Evolutionary conservation across 2,329 filamentous ascomycete species (phyloP), one percentile per base, ranked within the genome.

Genomic region (Aspergillus bombycis): DNA sequence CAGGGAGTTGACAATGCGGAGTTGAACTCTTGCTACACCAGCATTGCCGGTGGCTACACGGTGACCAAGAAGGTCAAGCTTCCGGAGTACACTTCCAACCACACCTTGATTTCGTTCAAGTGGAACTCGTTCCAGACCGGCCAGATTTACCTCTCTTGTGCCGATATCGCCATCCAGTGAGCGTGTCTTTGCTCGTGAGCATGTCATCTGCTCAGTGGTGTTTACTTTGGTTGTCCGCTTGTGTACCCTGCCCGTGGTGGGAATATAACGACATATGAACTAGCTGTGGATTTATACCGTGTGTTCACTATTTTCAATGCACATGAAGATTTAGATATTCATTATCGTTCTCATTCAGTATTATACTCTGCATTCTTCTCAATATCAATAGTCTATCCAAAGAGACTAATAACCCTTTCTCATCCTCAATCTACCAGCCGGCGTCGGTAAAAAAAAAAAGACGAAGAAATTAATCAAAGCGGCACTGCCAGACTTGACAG

Each of bases 111-210:
- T 0, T 82, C 81, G 0, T 83, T 84, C 70, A 80, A 82, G 62
- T 86, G 84, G 84, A 86, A 86, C 72, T 80, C 83, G 0, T 86
- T 80, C 72, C 83, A 86, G 73, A 86, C 84, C 0, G 77, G 77
- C 0, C 84, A 86, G 73, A 77, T 86, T 9, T 86, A 86, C 68
- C 76, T 86, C 4, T 81, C 78, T 4, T 86, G 84, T 65, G 83
- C 84, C 2, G 83, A 85, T 67, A 84, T 85, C 61, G 79, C 81
- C 16, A 84, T 85, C 46, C 32, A 53, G 34, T 60, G 32, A 60
- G 46, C 8, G 50, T 4, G 16, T 14, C 14, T 0, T 23, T 8
- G 5, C 7, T 41, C 3, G 38, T 41, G 38, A n/a, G 7, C 14
- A 16, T 36, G 34, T 1, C 34, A 36, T 16, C 5, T 2, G 34